Evolutionary conservation across 2,329 filamentous ascomycete species (phyloP), one percentile per base, ranked within the genome.

Genomic region (Teratosphaeria zuluensis): DNA sequence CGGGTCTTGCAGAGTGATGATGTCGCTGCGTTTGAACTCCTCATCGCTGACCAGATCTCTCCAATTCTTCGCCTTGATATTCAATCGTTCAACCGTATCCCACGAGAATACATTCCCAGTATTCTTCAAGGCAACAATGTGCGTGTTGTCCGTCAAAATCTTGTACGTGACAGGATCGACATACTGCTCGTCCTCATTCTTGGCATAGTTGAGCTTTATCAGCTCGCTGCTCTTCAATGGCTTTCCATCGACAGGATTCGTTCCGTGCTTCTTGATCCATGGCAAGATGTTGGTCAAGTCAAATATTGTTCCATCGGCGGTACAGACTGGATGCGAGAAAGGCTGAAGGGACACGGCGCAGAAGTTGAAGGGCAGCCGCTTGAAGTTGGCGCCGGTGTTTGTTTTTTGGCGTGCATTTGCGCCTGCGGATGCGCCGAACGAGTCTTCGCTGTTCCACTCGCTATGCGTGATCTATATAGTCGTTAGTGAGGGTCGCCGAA

Each of bases 151-250:
- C 53, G 94, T 99, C 69, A 99, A 90, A 51, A 95, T 89, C 74
- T 99, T 99, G 80, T 89, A 97, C 0, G 92, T 96, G 53, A 99
- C 92, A 0, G 94, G 95, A 69, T 99, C 94, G 63, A 97, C 90
- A 68, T 94, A 89, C 67, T 97, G 94, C 56, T 84, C 88, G 61
- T 92, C 88, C 56, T 92, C 89, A 73, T 97, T 99, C 72, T 92
- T 92, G 61, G 89, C 83, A 74, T 97, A 96, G 71, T 92, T 87
- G 63, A 99, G 83, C 69, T 91, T 90, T 70, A 97, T 90, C 55
- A 99, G 80, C 66, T 97, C 92, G 58, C 86, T 84, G 66, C 85
- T 85, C 63, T 88, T 86, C 54, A 99, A 78, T 0, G 89, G 86
- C 62, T 86, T 78, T 61, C 92, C 94, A 62, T 89, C 86, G 56